A percentile compares a stretch with the other conserved stretches of the same genome.
Conservation (phyloP, 768 basidiomycete species). For the Baorangia bicolor region DNA sequence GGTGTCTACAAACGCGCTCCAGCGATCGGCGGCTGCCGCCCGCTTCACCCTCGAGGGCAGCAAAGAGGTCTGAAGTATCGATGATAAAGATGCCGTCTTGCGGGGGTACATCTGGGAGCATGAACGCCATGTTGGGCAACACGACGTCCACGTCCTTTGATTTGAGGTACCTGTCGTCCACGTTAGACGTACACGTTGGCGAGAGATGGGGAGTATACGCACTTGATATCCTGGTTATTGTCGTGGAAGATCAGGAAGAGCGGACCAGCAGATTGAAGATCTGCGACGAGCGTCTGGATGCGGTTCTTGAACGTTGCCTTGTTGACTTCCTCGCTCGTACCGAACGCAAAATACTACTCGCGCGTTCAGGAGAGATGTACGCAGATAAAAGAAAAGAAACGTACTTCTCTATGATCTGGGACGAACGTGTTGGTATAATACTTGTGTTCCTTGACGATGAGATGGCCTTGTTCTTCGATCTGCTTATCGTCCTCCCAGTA, state of each 20-base stretch:
- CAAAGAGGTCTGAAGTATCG: constrained; percentile 75
- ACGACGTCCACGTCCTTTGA: constrained; percentile 50
- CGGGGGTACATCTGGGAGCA: constrained; percentile 57
- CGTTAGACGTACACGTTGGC: neutral
- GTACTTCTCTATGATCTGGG: constrained; percentile 57
- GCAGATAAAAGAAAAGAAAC: neutral
- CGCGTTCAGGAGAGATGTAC: neutral
- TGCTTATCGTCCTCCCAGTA: constrained; percentile 54
- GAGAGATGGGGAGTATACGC: neutral
- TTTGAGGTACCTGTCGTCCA: constrained; percentile 49
- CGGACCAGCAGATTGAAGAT: constrained; percentile 47
- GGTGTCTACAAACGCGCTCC: constrained; percentile 58
- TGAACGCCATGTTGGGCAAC: constrained; percentile 48
- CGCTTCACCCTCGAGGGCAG: constrained; percentile 65
- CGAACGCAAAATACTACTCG: constrained; percentile 63
- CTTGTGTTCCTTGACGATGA: constrained; percentile 62
- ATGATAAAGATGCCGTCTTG: constrained; percentile 59
- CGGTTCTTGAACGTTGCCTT: constrained; percentile 50
- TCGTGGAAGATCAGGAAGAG: constrained; percentile 84
- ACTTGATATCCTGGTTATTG: constrained; percentile 75
- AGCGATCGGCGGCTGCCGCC: constrained; percentile 53
- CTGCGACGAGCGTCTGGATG: constrained; percentile 46
- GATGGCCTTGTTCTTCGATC: constrained; percentile 53
- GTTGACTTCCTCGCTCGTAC: constrained; percentile 54
- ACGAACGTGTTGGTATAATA: constrained; percentile 65